Evolutionary conservation across 805 yeast genomes (phyloP).

Genomic region (Priceomyces castillae): DNA sequence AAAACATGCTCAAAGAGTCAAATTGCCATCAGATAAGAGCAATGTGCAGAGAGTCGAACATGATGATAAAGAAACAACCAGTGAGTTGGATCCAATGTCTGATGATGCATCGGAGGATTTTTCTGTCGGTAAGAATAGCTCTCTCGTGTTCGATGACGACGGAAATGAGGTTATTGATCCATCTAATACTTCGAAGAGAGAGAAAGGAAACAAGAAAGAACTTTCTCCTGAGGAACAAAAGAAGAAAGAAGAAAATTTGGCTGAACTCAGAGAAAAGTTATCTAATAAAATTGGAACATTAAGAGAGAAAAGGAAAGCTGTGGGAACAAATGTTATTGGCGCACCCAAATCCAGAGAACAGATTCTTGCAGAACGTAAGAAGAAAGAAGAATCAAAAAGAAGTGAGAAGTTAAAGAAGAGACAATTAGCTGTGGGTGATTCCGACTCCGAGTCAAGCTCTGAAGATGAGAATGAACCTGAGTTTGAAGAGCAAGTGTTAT

Average conservation of each 20-base stretch:
- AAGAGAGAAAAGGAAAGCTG: slow-evolving; percentile 85
- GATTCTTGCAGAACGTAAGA: slow-evolving; percentile 61
- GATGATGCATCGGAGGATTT: slow-evolving; percentile 12
- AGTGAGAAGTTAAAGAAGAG: slow-evolving; percentile 44
- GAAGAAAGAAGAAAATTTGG: slow-evolving; percentile 53
- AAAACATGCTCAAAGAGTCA: slow-evolving; percentile 49
- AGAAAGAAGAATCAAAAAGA: slow-evolving; percentile 44
- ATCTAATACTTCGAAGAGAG: not conserved
- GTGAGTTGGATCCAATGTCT: slow-evolving; percentile 16
- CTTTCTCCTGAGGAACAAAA: slow-evolving; percentile 48
- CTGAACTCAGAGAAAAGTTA: slow-evolving; percentile 72
- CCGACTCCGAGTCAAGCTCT: slow-evolving; percentile 35
- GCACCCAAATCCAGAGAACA: slow-evolving; percentile 86
- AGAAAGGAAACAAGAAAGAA: slow-evolving; percentile 18
- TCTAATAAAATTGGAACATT: slow-evolving; percentile 67
- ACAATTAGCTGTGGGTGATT: slow-evolving; percentile 39
- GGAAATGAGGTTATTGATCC: slow-evolving; percentile 22
- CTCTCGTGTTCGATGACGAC: slow-evolving; percentile 67
- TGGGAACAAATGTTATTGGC: slow-evolving; percentile 76
- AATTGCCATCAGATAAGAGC: slow-evolving; percentile 31
- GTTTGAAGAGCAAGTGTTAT: slow-evolving; percentile 50
- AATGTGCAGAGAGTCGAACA: slow-evolving; percentile 19
- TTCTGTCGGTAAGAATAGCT: slow-evolving; percentile 11
- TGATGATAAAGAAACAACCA: slow-evolving; percentile 5
- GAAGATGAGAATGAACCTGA: slow-evolving; percentile 30